Base-by-base conservation (phyloP, 164 flowering plant genomes). In the Aristolochia californica region DNA sequence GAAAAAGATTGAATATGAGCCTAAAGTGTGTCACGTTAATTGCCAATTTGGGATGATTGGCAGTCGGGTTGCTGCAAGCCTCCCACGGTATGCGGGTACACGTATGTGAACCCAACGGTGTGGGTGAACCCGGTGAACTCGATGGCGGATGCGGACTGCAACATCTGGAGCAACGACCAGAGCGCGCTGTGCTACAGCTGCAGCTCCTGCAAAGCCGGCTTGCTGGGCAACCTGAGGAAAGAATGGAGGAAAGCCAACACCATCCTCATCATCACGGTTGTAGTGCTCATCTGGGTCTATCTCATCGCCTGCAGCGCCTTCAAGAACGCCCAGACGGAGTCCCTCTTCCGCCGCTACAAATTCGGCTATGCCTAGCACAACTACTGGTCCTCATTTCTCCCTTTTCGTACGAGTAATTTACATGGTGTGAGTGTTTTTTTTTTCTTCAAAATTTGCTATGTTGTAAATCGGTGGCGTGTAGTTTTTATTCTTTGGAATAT, bases 51-150 rank as follows among this genome's bases (percentile, higher is more conserved):
- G n/a, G n/a, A 8, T 34, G 40, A 34, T 65, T 51, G 62, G 47
- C 90, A 91, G 98, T 84, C 96, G 28, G 98, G 97, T 55, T 93
- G 98, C 40, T 93, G 98, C 56, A 93, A 93, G 68, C 98, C 98
- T 18, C 98, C 98, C 55, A 82, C 83, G 14, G 62, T 68, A 5
- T 93, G 98, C 55, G 95, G 95, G 5, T 87, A 73, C 68, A 69
- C 45, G 44, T 93, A 76, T 44, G 91, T 85, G 74, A 81, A 74
- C 74, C 91, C 98, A n/a, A 85, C 85, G 13, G 16, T 76, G 62
- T 93, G 98, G 98, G 13, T 75, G 12, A 78, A 81, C 70, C 88
- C 95, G 27, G 55, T 59, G 25, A 87, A 82, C 70, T 79, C 78
- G 21, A 57, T 50, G 12, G 83, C 75, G 0, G 95, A 84, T 56